phyloP scores from a whole-genome alignment of 1,284 basidiomycete species.

The Tranzscheliella williamsii region DNA sequence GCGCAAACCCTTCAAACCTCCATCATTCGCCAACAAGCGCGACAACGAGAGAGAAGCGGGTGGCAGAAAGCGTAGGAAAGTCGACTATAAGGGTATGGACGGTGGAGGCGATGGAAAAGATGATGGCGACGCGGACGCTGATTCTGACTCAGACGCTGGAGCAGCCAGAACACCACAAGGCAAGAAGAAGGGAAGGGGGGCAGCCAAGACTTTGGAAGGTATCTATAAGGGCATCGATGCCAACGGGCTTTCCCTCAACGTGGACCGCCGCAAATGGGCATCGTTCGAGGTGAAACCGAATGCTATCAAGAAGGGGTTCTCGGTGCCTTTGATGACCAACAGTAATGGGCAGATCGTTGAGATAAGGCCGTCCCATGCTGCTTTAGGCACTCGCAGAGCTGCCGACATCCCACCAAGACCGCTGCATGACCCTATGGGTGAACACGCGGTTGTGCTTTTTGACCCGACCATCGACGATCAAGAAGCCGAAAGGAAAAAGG shows the following conservation, averaged over 20 bases:
- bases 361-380: conserved; percentile 71
- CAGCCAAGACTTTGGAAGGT: conserved; percentile 48
- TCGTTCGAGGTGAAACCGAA: conserved; percentile 49
- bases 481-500: conserved; percentile 49
- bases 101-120: conserved; percentile 18
- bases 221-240: conserved; percentile 58
- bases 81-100: conserved; percentile 56
- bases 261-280: conserved; percentile 50
- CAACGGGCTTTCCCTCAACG: conserved; percentile 54
- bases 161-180: conserved; percentile 5
- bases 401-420: conserved; percentile 85
- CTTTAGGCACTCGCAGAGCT: conserved; percentile 83
- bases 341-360: conserved; percentile 75
- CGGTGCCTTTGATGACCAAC: conserved; percentile 81
- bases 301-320: conserved; percentile 67
- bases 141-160: conserved; percentile 19
- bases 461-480: conserved; percentile 87
- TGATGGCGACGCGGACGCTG: conserved; percentile 36
- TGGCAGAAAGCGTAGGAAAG: conserved; percentile 49
- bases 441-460: conserved; percentile 95
- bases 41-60: conserved; percentile 19
- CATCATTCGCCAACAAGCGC: conserved; percentile 36
- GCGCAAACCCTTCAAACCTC: conserved; percentile 57
- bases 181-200: conserved; percentile 32
- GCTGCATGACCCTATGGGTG: conserved; percentile 92